These are phyloP conservation scores for Berberis thunbergii DNA, from an alignment of 164 flowering plant species.

Conservation along the genomic window DNA sequence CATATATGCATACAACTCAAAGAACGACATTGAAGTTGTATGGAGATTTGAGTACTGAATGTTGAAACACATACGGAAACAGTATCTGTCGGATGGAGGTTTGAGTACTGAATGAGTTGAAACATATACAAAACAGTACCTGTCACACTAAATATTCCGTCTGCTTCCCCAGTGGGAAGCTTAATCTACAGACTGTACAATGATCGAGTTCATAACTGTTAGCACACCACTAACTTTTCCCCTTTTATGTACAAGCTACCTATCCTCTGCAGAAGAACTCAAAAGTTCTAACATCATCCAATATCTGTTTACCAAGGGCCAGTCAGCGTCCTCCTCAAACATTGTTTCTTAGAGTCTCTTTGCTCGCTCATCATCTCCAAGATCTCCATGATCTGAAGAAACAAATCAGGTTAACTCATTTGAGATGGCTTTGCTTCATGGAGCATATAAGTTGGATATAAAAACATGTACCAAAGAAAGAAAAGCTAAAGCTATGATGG, in stretches of 20 bases:
- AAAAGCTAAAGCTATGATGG: too few relatives aligned
- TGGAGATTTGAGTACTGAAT: too few relatives aligned
- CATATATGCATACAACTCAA: too few relatives aligned
- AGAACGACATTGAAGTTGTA: too few relatives aligned
- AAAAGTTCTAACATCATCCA: not conserved
- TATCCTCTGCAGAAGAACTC: constrained; percentile 4
- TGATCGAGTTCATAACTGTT: constrained; percentile 6
- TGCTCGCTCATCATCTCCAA: constrained; percentile 48
- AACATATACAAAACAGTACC: too few relatives aligned
- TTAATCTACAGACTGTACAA: constrained; percentile 4
- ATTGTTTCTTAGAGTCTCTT: constrained; percentile 32
- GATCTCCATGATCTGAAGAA: constrained; percentile 25
- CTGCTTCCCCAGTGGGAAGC: constrained; percentile 1
- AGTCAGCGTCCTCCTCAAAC: constrained; percentile 62
- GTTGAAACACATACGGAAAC: too few relatives aligned
- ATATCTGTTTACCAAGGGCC: constrained; percentile 52
- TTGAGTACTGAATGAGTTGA: too few relatives aligned
- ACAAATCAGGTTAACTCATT: not conserved
- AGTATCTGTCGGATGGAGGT: too few relatives aligned
- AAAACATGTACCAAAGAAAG: too few relatives aligned
- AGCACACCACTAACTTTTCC: constrained; percentile 10
- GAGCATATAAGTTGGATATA: too few relatives aligned
- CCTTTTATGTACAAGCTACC: constrained; percentile 28
- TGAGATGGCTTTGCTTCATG: not conserved
- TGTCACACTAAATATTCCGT: too few relatives aligned